Percentiles rank a stretch among this genome's conserved stretches.
Evolutionary conservation across 2,329 filamentous ascomycete species (phyloP).

Genomic region (Beauveria sp.): DNA sequence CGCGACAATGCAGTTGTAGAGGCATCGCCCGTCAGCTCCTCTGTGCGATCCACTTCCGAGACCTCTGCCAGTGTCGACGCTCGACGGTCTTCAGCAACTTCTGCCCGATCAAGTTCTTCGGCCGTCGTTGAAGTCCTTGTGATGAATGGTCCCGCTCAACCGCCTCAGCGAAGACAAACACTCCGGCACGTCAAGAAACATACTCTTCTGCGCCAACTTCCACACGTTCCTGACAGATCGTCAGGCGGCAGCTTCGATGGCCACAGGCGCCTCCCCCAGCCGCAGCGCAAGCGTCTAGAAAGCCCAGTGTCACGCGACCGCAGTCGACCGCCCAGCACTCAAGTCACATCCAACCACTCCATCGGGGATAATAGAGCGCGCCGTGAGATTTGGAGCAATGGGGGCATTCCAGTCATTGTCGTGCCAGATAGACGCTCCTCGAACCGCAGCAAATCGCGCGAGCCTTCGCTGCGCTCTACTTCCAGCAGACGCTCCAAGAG

Average conservation of each 20-base stretch:
- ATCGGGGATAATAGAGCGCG: slow-evolving; percentile 39
- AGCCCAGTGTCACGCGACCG: background rate
- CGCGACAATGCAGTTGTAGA: slow-evolving; percentile 33
- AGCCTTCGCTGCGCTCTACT: slow-evolving; percentile 53
- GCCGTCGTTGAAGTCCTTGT: slow-evolving; percentile 52
- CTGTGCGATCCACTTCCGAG: slow-evolving; percentile 30
- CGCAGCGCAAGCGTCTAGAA: background rate
- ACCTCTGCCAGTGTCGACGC: slow-evolving; percentile 35
- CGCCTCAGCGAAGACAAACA: slow-evolving; percentile 41
- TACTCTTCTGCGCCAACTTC: slow-evolving; percentile 31
- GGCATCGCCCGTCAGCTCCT: slow-evolving; percentile 25
- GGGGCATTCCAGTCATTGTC: slow-evolving; percentile 55
- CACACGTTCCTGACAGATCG: slow-evolving; percentile 1
- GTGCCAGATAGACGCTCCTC: slow-evolving; percentile 53
- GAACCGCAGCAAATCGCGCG: slow-evolving; percentile 40
- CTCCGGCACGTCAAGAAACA: slow-evolving; percentile 56
- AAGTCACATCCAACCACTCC: slow-evolving; percentile 27
- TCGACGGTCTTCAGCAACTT: slow-evolving; percentile 46
- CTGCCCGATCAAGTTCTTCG: slow-evolving; percentile 45
- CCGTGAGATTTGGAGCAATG: slow-evolving; percentile 51
- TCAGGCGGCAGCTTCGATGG: background rate
- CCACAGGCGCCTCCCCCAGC: slow-evolving; percentile 6
- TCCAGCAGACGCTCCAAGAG: slow-evolving; percentile 49
- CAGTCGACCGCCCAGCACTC: slow-evolving; percentile 33
- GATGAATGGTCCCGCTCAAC: slow-evolving; percentile 39